A percentile compares a stretch with the other conserved stretches of the same genome.
These are phyloP conservation scores for Annulohypoxylon stygium DNA, from an alignment of 495 filamentous ascomycete species.

Conservation along the genomic window DNA sequence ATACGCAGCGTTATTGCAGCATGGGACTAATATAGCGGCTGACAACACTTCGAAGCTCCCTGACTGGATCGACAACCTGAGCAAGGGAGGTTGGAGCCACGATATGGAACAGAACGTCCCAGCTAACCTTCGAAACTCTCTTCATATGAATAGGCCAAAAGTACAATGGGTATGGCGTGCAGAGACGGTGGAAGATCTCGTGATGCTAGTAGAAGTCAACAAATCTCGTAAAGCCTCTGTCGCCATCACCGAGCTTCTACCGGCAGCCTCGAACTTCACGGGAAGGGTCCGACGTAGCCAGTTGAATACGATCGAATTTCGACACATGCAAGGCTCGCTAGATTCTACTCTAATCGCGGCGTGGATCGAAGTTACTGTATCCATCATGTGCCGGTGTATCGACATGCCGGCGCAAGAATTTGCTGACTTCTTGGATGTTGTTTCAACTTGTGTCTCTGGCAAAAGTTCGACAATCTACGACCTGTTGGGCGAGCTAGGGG, in stretches of 20 bases:
- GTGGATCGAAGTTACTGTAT: constrained; percentile 32
- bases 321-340: constrained; percentile 42
- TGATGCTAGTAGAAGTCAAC: constrained; percentile 26
- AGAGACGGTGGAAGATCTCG: constrained; percentile 28
- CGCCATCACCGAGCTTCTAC: constrained; percentile 31
- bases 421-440: background rate
- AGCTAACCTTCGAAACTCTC: constrained; percentile 1
- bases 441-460: constrained; percentile 18
- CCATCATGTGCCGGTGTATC: constrained; percentile 30
- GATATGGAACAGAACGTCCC: constrained; percentile 41
- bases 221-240: constrained; percentile 34
- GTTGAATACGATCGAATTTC: constrained; percentile 39
- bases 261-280: constrained; percentile 31
- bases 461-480: constrained; percentile 5
- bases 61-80: constrained; percentile 23
- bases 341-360: constrained; percentile 26
- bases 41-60: constrained; percentile 19
- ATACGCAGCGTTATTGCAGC: constrained; percentile 35
- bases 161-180: constrained; percentile 39
- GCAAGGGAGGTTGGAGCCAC: constrained; percentile 21
- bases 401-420: constrained; percentile 24
- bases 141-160: constrained; percentile 26
- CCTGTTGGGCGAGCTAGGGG: constrained; percentile 11
- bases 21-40: constrained; percentile 35
- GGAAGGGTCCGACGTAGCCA: constrained; percentile 38